A percentile compares a stretch with the other conserved stretches of the same genome.
phyloP scores from a whole-genome alignment of 129 eudicot species.

The Helianthus tuberosus region DNA sequence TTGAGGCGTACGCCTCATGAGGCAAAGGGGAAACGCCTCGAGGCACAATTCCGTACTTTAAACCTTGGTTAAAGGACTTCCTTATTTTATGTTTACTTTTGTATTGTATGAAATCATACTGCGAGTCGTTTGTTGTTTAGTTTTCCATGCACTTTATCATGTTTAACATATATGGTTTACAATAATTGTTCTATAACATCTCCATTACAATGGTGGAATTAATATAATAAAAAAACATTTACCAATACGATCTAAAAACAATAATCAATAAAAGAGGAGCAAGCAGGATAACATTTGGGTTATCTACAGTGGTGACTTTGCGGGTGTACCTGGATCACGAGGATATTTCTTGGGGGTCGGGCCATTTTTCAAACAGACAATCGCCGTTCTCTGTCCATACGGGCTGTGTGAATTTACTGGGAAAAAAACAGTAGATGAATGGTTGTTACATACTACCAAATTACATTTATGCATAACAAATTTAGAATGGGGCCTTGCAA shows the following conservation, averaged over 20 bases:
- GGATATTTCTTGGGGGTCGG: constrained; percentile 92
- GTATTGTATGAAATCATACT: constrained; percentile 8
- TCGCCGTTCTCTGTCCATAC: constrained; percentile 94
- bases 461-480: constrained; percentile 1
- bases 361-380: constrained; percentile 66
- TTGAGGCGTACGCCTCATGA: too few relatives aligned
- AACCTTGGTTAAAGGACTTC: background rate
- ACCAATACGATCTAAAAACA: constrained; percentile 6
- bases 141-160: constrained; percentile 2
- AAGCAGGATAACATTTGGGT: constrained; percentile 28
- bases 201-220: background rate
- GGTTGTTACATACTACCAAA: constrained; percentile 13
- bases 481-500: background rate
- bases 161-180: background rate
- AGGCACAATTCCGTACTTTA: too few relatives aligned
- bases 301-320: constrained; percentile 78
- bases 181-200: constrained; percentile 5
- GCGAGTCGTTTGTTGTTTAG: background rate
- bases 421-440: constrained; percentile 28
- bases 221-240: background rate
- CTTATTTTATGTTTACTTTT: constrained; percentile 10
- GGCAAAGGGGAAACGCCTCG: too few relatives aligned
- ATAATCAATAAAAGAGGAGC: background rate
- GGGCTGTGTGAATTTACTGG: constrained; percentile 92
- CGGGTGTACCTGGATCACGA: constrained; percentile 94